Conservation (phyloP, 2,329 filamentous ascomycete species). For the Ceratocystis diversiconidia region DNA sequence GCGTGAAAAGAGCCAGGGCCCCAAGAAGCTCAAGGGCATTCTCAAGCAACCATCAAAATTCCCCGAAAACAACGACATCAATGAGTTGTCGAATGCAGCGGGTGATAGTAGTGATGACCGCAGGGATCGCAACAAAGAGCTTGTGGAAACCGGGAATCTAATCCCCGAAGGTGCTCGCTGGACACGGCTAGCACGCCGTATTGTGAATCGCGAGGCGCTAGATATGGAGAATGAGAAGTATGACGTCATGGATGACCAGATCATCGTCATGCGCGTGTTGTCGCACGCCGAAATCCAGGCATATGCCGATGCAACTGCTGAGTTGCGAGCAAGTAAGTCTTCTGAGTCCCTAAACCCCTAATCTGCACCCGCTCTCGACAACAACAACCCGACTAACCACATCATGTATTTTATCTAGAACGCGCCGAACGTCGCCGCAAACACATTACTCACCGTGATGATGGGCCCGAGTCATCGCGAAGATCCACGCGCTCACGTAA, state of each 20-base stretch:
- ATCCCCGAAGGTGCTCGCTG: constrained; percentile 69
- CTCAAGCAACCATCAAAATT: constrained; percentile 72
- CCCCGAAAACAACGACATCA: constrained; percentile 51
- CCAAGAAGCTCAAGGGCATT: constrained; percentile 66
- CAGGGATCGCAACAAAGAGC: constrained; percentile 59
- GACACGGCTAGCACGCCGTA: constrained; percentile 80
- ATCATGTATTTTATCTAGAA: neutral
- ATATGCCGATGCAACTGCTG: constrained; percentile 66
- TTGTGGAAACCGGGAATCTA: constrained; percentile 33
- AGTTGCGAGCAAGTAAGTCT: constrained; percentile 56
- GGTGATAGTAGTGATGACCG: constrained; percentile 87
- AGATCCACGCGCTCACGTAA: constrained; percentile 19
- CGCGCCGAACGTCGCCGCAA: neutral
- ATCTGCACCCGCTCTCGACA: neutral
- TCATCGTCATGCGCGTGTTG: constrained; percentile 80
- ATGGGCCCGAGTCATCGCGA: neutral
- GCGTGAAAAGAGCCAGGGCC: constrained; percentile 41
- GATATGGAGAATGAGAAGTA: constrained; percentile 79
- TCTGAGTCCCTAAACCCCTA: neutral
- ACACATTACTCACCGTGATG: neutral
- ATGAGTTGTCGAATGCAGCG: constrained; percentile 46
- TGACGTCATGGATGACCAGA: constrained; percentile 82
- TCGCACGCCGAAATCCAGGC: constrained; percentile 80
- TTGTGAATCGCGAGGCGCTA: constrained; percentile 81
- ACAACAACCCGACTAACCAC: too few relatives aligned